A percentile compares a stretch with the other conserved stretches of the same genome.
phyloP scores from a whole-genome alignment of 306 rosid species.

The Cicer arietinum region DNA sequence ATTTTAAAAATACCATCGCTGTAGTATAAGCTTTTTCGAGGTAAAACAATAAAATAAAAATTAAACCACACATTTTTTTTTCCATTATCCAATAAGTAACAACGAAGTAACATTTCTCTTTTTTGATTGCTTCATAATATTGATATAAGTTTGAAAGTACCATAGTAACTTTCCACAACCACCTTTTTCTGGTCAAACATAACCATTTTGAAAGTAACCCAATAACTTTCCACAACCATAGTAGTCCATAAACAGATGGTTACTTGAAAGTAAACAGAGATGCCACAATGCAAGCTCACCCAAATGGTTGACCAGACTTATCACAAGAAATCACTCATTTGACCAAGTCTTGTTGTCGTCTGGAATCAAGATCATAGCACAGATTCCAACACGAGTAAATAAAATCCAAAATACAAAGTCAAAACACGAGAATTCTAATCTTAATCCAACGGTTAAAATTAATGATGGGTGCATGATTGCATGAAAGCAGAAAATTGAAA shows the following conservation, averaged over 20 bases:
- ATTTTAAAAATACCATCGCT: no score
- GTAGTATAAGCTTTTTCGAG: neutral
- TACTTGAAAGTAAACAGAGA: conserved; percentile 32
- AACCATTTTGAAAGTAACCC: conserved; percentile 11
- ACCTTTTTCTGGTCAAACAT: neutral
- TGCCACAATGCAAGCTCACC: conserved; percentile 30
- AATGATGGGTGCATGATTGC: no score
- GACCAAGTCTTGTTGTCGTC: neutral
- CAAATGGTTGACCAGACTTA: conserved; percentile 21
- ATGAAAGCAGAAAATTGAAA: neutral
- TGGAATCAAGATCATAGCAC: neutral
- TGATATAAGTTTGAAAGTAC: neutral
- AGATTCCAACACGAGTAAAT: no score
- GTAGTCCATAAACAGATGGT: conserved; percentile 25
- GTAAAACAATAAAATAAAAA: neutral
- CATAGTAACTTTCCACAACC: conserved; percentile 10
- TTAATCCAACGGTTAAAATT: neutral
- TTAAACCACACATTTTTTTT: no score
- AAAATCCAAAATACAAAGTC: neutral
- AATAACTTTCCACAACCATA: conserved; percentile 15
- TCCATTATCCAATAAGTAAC: neutral
- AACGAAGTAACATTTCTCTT: neutral
- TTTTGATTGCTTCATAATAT: conserved; percentile 1
- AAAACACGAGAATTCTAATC: neutral
- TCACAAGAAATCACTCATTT: conserved; percentile 8